Evolutionary conservation across 2,329 filamentous ascomycete genomes (phyloP).

Genomic region (Triangularia verruculosa): DNA sequence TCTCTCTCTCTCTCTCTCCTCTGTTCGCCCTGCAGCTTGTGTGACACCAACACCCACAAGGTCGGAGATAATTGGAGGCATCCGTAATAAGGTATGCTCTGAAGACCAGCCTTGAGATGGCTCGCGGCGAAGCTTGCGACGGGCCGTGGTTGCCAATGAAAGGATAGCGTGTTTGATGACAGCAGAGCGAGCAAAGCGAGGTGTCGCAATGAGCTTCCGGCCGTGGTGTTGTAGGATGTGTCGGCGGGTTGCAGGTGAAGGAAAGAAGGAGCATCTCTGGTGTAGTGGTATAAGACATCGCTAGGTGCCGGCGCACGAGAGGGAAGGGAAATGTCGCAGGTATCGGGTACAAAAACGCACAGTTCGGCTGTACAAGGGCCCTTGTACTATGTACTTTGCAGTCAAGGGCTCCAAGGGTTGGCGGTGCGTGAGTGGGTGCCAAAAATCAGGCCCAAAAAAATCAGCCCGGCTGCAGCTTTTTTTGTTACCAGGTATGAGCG

Average conservation of each 20-base stretch:
- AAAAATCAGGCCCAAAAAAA: constrained; percentile 32
- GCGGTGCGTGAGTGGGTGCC: constrained; percentile 19
- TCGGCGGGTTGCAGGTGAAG: constrained; percentile 7
- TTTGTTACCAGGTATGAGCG: constrained; percentile 29
- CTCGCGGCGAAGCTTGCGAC: not conserved
- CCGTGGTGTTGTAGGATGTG: constrained; percentile 4
- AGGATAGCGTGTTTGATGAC: not conserved
- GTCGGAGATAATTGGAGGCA: no score
- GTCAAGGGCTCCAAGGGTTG: not conserved
- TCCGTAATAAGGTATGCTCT: no score
- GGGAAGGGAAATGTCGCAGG: constrained; percentile 9
- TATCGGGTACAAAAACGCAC: constrained; percentile 21
- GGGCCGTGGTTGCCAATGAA: not conserved
- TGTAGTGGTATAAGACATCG: constrained; percentile 3
- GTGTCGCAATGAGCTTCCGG: constrained; percentile 1
- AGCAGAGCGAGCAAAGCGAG: not conserved
- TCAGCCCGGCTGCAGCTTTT: constrained; percentile 30
- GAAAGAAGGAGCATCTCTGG: not conserved
- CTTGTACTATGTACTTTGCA: constrained; percentile 20
- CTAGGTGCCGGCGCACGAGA: not conserved
- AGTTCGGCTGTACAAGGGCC: constrained; percentile 16
- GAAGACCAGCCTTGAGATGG: no score
- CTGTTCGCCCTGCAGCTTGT: not conserved
- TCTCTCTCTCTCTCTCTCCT: no score
- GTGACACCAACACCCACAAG: not conserved